These are phyloP conservation scores for Plasmodium gonderi DNA, from an alignment of 169 alveolate species.

Conservation along the genomic window DNA sequence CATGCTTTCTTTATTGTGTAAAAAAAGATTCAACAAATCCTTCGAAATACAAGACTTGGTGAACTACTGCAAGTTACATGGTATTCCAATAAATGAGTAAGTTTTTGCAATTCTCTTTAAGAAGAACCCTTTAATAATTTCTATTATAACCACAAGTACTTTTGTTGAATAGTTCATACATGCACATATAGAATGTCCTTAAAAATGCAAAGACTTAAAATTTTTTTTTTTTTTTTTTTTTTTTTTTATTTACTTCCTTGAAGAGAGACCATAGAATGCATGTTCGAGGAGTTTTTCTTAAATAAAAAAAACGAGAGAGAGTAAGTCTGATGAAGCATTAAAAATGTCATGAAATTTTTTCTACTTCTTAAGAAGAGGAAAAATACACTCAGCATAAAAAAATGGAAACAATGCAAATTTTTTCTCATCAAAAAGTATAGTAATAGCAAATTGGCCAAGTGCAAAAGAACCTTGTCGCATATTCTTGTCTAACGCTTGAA, in stretches of 20 bases:
- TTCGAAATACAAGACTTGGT: constrained; percentile 16
- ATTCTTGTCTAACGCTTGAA: no score
- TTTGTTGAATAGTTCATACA: not conserved
- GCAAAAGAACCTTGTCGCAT: no score
- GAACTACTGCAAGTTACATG: constrained; percentile 10
- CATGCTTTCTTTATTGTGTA: not conserved
- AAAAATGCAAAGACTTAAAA: no score
- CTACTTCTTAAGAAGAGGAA: no score
- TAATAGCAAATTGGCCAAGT: no score
- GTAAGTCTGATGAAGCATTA: not conserved
- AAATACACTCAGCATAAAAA: no score
- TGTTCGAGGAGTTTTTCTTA: constrained; percentile 49
- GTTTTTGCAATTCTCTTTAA: no score
- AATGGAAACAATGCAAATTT: no score
- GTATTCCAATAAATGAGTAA: constrained; percentile 49
- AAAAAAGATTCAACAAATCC: constrained; percentile 5
- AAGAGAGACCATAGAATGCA: constrained; percentile 47
- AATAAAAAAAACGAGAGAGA: constrained; percentile 20
- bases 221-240: no score
- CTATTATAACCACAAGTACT: not conserved
- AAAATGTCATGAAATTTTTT: not conserved
- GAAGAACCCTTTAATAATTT: no score
- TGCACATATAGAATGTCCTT: not conserved
- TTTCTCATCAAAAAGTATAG: no score
- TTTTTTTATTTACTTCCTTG: not conserved